A percentile compares a stretch with the other conserved stretches of the same genome.
Evolutionary conservation across 2,329 filamentous ascomycete species (phyloP).

Genomic region (Thelonectria blattea): DNA sequence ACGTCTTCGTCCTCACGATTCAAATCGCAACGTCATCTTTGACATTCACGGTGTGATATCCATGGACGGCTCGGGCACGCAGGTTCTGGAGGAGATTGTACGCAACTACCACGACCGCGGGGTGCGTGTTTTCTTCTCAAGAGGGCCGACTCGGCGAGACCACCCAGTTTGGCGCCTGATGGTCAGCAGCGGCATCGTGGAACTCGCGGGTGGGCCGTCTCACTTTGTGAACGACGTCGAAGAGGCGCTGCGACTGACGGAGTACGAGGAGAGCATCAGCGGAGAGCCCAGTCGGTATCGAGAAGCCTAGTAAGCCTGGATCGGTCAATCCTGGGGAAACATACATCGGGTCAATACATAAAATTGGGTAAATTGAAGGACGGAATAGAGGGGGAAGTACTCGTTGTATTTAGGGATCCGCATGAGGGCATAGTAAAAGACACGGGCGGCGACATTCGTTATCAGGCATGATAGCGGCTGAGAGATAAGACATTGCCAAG

Average conservation of each 20-base stretch:
- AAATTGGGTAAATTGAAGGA: neutral
- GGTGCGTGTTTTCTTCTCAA: constrained; percentile 77
- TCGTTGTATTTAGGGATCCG: constrained; percentile 6
- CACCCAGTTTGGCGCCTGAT: constrained; percentile 74
- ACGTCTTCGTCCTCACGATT: constrained; percentile 74
- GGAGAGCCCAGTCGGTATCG: constrained; percentile 31
- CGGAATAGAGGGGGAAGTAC: neutral
- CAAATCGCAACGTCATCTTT: constrained; percentile 92
- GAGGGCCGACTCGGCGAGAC: constrained; percentile 54
- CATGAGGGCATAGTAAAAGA: neutral
- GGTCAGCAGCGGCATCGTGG: constrained; percentile 81
- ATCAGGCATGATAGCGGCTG: neutral
- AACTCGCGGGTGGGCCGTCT: constrained; percentile 75
- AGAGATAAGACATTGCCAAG: no score
- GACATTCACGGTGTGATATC: constrained; percentile 97
- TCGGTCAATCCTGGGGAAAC: neutral
- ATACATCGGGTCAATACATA: neutral
- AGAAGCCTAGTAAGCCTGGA: neutral
- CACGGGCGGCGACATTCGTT: neutral
- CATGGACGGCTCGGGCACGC: constrained; percentile 90
- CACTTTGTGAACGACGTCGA: constrained; percentile 86
- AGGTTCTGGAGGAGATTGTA: constrained; percentile 91
- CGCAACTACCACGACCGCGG: constrained; percentile 76
- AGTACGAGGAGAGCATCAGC: constrained; percentile 65
- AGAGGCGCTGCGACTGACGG: constrained; percentile 81